Base-by-base conservation (phyloP, 805 yeast species). In the Helenozyma rhizophorensis region DNA sequence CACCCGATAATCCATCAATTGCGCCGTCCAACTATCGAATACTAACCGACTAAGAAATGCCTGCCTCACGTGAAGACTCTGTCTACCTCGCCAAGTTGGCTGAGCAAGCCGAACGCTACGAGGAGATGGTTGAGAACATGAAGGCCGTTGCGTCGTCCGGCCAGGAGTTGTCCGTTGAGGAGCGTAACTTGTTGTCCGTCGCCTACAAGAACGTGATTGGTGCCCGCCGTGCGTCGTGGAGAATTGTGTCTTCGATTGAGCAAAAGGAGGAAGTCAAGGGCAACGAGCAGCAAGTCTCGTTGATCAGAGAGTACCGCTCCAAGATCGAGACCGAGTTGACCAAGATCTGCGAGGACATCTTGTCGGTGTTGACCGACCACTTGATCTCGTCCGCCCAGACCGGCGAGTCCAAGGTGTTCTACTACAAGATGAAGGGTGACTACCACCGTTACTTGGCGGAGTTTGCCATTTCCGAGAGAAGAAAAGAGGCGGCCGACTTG, bases 391-490 rank as follows among this genome's bases (percentile, higher is more conserved):
- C 90, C 44, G 97, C 97, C 44, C 86, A 83, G 61, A 79, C 95
- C 48, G 97, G 97, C 56, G 98, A 93, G 71, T 88, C 96, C 32
- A 88, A 90, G 76, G 97, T 90, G 36, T 90, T 90, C 69, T 90
- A 90, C 77, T 88, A 86, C 74, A 90, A 90, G 78, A 90, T 90
- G 97, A 90, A 90, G 74, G 98, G 97, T 76, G 98, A 90, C 68
- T 90, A 90, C 76, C 95, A 89, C 75, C 95, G 98, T 75, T 90
- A 90, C 69, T 77, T 90, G 70, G 97, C 97, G 44, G 98, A 90
- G 73, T 93, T 90, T 59, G 90, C 97, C 43, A 75, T 80, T 53
- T 79, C 85, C 47, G 97, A 88, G 51, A 83, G 82, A 68, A 85
- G 96, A 63, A 86, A 88, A 62, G 87, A 76, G 48, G 94, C 96